These are phyloP conservation scores for Platanthera guangdongensis DNA, from an alignment of 106 monocot species.

Conservation along the genomic window DNA sequence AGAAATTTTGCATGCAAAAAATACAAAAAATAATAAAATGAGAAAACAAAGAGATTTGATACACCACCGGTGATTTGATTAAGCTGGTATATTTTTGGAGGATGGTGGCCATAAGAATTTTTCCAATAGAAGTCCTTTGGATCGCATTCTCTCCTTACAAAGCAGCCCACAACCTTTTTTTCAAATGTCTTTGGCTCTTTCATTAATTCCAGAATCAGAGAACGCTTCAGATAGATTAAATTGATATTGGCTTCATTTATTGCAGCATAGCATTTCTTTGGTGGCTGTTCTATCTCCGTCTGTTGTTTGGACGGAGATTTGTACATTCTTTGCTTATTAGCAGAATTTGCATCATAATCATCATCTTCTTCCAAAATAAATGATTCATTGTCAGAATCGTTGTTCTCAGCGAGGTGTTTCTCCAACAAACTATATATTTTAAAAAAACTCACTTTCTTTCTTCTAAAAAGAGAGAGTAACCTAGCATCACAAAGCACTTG, in stretches of 20 bases:
- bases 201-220: constrained; percentile 49
- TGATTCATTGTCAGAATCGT: constrained; percentile 23
- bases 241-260: constrained; percentile 51
- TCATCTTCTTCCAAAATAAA: constrained; percentile 36
- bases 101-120: background rate
- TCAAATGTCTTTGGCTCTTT: constrained; percentile 51
- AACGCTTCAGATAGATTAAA: constrained; percentile 44
- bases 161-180: constrained; percentile 58
- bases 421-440: constrained; percentile 50
- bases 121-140: constrained; percentile 26
- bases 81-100: constrained; percentile 35
- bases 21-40: background rate
- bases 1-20: background rate
- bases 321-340: constrained; percentile 20
- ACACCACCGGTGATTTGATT: constrained; percentile 47
- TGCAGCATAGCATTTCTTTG: constrained; percentile 37
- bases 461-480: constrained; percentile 48
- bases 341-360: constrained; percentile 6
- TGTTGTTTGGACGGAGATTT: constrained; percentile 8
- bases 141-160: constrained; percentile 67
- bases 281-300: constrained; percentile 1
- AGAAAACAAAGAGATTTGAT: background rate
- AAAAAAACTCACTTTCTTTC: constrained; percentile 33
- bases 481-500: constrained; percentile 49
- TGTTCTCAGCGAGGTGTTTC: constrained; percentile 45